Evolutionary conservation across 768 basidiomycete species (phyloP).

Genomic region (Exidia glandulosa): DNA sequence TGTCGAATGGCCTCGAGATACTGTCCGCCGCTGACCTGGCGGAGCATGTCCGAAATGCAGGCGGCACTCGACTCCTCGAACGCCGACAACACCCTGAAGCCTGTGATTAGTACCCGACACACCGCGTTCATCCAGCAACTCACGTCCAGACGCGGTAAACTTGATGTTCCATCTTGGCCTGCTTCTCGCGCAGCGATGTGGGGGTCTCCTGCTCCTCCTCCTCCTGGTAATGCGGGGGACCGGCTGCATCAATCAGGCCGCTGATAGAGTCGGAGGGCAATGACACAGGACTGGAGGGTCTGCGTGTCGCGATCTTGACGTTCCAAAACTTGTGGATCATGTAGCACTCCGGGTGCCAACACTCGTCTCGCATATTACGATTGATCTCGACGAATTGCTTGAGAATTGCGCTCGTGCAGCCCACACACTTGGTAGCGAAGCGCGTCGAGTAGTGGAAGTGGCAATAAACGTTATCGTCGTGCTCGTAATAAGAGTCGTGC

Average conservation of each 20-base stretch:
- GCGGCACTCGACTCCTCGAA: constrained; percentile 99
- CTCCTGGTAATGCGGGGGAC: constrained; percentile 37
- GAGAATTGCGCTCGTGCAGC: constrained; percentile 91
- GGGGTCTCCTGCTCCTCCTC: constrained; percentile 78
- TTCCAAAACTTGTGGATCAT: constrained; percentile 99
- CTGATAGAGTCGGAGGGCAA: constrained; percentile 11
- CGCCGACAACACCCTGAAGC: constrained; percentile 72
- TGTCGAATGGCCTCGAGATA: constrained; percentile 95
- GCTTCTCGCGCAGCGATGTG: constrained; percentile 73
- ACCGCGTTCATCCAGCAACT: constrained; percentile 24
- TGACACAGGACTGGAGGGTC: constrained; percentile 48
- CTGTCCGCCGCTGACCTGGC: constrained; percentile 92
- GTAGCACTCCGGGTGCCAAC: constrained; percentile 99
- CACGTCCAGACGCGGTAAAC: constrained; percentile 99
- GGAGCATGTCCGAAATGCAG: constrained; percentile 97
- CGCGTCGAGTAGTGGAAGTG: constrained; percentile 99
- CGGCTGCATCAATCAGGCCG: background rate
- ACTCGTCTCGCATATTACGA: constrained; percentile 94
- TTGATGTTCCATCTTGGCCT: constrained; percentile 89
- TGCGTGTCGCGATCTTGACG: constrained; percentile 66
- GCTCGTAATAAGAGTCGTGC: constrained; percentile 98
- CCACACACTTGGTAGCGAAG: constrained; percentile 97
- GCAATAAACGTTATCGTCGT: constrained; percentile 94
- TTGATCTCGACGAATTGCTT: constrained; percentile 99
- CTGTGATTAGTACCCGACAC: background rate